Base-by-base conservation (phyloP, 148 eudicot species). In the Fallopia convolvulus region DNA sequence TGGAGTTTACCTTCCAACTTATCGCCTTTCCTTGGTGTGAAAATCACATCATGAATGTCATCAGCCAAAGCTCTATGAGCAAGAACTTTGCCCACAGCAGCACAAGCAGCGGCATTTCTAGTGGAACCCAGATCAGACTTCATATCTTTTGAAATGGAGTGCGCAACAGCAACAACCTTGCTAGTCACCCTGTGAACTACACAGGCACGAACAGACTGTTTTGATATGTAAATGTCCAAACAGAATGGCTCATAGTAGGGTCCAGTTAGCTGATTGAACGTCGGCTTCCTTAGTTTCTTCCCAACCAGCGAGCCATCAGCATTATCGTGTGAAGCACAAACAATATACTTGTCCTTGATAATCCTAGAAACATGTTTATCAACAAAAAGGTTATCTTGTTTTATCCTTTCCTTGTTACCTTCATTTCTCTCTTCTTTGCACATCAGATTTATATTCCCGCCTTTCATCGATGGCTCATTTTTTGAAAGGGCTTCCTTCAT, bases 171-270 rank as follows among this genome's bases (percentile, higher is more conserved):
- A 30, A 94, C 97, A 49, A 94, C 98, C 63, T 92, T 92, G 88
- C 98, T 94, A 41, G 98, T 92, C 7, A 85, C 93, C 58, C 98
- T 87, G 77, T 94, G 98, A 76, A 94, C 86, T 47, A 94, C 83
- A 81, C 95, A 88, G 52, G 98, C 98, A 70, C 98, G 92, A 10
- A 90, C 93, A 49, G 98, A 94, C 30, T 90, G 93, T 79, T 87
- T 94, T 0, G 98, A 87, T 77, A 94, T 80, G 41, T 83, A 84
- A 58, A 92, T 83, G 80, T 94, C 98, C 72, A 94, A 84, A 76
- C 98, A 94, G 83, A 94, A 94, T 4, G 98, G 98, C 75, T 94
- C 97, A 49, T 90, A 95, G 84, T 90, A 94, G 44, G 97, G 90
- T 41, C 91, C 98, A 8, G 93, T 94, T 70, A 88, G 86, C 80